A percentile compares a stretch with the other conserved stretches of the same genome.
phyloP scores from a whole-genome alignment of 495 filamentous ascomycete species.

The Annulohypoxylon moriforme region DNA sequence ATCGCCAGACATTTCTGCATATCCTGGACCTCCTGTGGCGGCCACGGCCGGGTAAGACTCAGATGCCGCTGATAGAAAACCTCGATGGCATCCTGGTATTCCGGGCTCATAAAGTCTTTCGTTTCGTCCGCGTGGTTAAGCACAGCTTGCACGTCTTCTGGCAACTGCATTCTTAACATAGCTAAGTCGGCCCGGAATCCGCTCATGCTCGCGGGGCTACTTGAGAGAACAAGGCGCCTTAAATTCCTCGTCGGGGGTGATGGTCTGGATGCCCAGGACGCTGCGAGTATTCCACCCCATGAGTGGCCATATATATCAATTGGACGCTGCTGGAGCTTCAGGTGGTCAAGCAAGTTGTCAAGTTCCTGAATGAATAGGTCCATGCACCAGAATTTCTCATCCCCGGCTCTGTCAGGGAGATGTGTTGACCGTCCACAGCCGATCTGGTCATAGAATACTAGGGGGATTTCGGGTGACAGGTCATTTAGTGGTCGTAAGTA shows the following conservation, averaged over 20 bases:
- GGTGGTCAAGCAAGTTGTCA: conserved; percentile 57
- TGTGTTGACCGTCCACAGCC: conserved; percentile 61
- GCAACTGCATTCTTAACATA: conserved; percentile 29
- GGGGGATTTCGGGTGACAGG: conserved; percentile 49
- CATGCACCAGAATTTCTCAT: conserved; percentile 59
- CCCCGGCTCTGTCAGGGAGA: conserved; percentile 54
- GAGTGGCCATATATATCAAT: conserved; percentile 62
- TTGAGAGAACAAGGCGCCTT: conserved; percentile 37
- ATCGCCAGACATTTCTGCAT: conserved; percentile 51
- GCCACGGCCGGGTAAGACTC: conserved; percentile 54
- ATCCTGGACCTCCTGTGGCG: conserved; percentile 45
- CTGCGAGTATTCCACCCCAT: conserved; percentile 65
- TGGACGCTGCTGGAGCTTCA: conserved; percentile 48
- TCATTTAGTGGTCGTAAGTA: conserved; percentile 57
- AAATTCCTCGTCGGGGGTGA: conserved; percentile 29
- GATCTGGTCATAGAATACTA: conserved; percentile 66
- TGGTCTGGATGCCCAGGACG: conserved; percentile 48
- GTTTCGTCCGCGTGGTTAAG: conserved; percentile 38
- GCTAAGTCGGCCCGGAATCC: conserved; percentile 26
- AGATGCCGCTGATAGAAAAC: conserved; percentile 58
- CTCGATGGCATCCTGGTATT: conserved; percentile 58
- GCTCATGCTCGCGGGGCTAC: conserved; percentile 43
- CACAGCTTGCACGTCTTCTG: conserved; percentile 31
- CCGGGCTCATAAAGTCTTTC: conserved; percentile 50
- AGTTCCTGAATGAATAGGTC: conserved; percentile 62